A percentile compares a stretch with the other conserved stretches of the same genome.
Evolutionary conservation across 2,329 filamentous ascomycete species (phyloP).

Genomic region (Alternaria alternata): DNA sequence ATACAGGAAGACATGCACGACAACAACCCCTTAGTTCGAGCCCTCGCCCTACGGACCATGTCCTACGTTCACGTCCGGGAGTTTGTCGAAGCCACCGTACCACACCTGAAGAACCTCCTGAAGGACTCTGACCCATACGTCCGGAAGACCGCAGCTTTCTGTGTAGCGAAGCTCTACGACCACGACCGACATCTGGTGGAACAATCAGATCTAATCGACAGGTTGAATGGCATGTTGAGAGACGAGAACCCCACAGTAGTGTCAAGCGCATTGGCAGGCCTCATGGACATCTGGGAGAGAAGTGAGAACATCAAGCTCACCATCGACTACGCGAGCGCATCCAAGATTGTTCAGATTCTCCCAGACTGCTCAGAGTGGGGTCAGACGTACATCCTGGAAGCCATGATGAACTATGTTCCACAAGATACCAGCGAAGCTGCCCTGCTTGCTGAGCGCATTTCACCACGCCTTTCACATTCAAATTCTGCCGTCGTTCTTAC

Average conservation of each 20-base stretch:
- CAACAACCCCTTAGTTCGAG: slow-evolving; percentile 87
- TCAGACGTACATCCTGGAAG: slow-evolving; percentile 97
- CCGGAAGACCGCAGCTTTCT: slow-evolving; percentile 95
- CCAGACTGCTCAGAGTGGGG: slow-evolving; percentile 99
- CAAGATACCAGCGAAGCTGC: slow-evolving; percentile 89
- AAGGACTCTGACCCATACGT: slow-evolving; percentile 93
- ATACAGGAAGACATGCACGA: slow-evolving; percentile 94
- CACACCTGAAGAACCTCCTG: slow-evolving; percentile 82
- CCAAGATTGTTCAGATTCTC: slow-evolving; percentile 96
- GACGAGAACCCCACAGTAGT: slow-evolving; percentile 99
- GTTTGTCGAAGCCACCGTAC: slow-evolving; percentile 90
- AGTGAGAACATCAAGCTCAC: slow-evolving; percentile 98
- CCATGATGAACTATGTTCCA: slow-evolving; percentile 96
- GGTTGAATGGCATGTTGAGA: slow-evolving; percentile 85
- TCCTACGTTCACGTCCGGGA: slow-evolving; percentile 97
- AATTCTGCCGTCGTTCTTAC: slow-evolving; percentile 97
- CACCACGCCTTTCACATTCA: slow-evolving; percentile 93
- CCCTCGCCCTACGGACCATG: slow-evolving; percentile 90
- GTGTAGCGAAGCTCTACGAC: slow-evolving; percentile 96
- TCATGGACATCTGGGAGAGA: slow-evolving; percentile 98
- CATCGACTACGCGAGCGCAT: slow-evolving; percentile 96
- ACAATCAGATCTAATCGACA: slow-evolving; percentile 87
- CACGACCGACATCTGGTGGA: slow-evolving; percentile 93
- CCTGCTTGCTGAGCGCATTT: slow-evolving; percentile 89
- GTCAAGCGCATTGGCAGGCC: slow-evolving; percentile 84